Conservation (phyloP, 345 rosid species). For the Durio zibethinus region DNA sequence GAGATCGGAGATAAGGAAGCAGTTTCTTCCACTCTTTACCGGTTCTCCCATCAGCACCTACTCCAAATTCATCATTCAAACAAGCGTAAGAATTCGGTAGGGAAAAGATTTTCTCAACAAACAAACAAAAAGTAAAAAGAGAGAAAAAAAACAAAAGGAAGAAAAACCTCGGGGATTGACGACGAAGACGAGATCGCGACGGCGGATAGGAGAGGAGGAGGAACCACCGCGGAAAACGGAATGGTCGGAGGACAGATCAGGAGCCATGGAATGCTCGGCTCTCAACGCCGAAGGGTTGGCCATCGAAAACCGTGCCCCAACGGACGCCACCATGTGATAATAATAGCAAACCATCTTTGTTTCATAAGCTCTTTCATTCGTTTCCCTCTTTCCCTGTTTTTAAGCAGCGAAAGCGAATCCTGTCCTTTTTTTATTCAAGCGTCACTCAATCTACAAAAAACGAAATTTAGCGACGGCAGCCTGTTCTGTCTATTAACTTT, state of each 20-base stretch:
- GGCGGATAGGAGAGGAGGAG: slow-evolving; percentile 49
- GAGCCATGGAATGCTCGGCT: slow-evolving; percentile 37
- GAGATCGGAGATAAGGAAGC: slow-evolving; percentile 77
- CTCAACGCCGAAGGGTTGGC: slow-evolving; percentile 31
- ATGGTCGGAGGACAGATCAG: slow-evolving; percentile 49
- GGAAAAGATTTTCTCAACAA: slow-evolving; percentile 1
- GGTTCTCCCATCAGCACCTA: slow-evolving; percentile 94
- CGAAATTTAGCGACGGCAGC: no score
- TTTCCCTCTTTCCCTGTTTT: background rate
- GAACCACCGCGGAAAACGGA: slow-evolving; percentile 27
- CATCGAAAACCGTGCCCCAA: slow-evolving; percentile 22
- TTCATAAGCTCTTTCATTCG: background rate
- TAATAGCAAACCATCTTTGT: slow-evolving; percentile 35
- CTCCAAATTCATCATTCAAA: slow-evolving; percentile 15
- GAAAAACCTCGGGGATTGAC: slow-evolving; percentile 84
- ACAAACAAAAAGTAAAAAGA: background rate
- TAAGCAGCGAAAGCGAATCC: background rate
- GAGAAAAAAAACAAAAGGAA: background rate
- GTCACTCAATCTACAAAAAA: no score
- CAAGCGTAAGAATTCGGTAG: background rate
- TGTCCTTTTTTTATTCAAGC: background rate
- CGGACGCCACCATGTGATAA: slow-evolving; percentile 19
- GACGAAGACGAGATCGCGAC: slow-evolving; percentile 85
- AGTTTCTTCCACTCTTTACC: slow-evolving; percentile 87
- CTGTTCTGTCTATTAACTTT: no score